phyloP scores from a whole-genome alignment of 2,329 filamentous ascomycete genomes.

The Sphaceloma murrayae region DNA sequence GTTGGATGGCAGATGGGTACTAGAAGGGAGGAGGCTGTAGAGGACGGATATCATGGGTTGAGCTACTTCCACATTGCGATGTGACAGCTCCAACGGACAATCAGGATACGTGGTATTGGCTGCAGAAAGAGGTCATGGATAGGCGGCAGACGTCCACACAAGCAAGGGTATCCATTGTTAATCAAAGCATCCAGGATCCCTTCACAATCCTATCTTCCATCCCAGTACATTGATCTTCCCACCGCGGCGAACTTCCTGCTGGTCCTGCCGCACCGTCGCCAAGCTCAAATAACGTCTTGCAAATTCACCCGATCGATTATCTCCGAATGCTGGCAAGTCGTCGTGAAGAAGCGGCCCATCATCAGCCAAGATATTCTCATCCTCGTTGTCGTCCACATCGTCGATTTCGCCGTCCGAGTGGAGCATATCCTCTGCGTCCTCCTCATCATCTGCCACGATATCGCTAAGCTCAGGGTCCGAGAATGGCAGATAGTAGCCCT shows the following conservation, averaged over 20 bases:
- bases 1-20: background rate
- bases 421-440: background rate
- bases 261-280: background rate
- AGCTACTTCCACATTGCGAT: too few relatives aligned
- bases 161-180: background rate
- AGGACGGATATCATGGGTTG: too few relatives aligned
- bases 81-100: too few relatives aligned
- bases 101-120: too few relatives aligned
- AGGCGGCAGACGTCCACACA: too few relatives aligned
- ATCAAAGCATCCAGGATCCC: too few relatives aligned
- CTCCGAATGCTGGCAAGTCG: too few relatives aligned
- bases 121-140: too few relatives aligned
- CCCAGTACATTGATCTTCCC: background rate
- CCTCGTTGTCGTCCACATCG: constrained; percentile 2
- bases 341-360: too few relatives aligned
- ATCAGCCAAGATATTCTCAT: background rate
- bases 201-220: background rate
- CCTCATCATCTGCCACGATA: background rate
- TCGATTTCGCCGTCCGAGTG: background rate
- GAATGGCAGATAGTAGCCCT: too few relatives aligned
- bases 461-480: too few relatives aligned
- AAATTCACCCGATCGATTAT: background rate
- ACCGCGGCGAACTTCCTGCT: background rate
- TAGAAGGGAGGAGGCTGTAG: background rate
- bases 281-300: background rate